These are phyloP conservation scores for Wickerhamomyces sp. DNA, from an alignment of 1,139 yeast species.

Conservation along the genomic window DNA sequence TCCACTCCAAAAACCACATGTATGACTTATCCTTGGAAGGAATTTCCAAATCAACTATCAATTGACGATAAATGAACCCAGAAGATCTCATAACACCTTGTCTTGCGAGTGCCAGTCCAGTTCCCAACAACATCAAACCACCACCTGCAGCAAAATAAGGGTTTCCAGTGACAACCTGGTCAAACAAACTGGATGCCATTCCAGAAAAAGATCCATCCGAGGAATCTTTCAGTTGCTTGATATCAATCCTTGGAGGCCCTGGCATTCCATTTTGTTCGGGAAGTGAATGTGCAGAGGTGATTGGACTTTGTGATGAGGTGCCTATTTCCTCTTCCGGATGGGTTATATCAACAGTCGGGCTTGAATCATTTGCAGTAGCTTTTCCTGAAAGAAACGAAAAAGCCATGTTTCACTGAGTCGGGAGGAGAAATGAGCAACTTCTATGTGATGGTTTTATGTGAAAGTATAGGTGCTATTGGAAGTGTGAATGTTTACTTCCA, in stretches of 20 bases:
- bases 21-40: constrained; percentile 93
- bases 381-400: constrained; percentile 4
- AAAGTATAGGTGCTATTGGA: too few species aligned
- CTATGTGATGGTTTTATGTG: too few species aligned
- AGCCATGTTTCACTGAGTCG: not conserved
- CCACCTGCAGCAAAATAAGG: constrained; percentile 98
- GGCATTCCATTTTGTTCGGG: not conserved
- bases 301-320: constrained; percentile 7
- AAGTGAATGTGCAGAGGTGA: constrained; percentile 1
- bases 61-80: constrained; percentile 67
- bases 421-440: not conserved
- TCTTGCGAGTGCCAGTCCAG: constrained; percentile 74
- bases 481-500: too few species aligned
- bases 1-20: constrained; percentile 95
- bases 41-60: constrained; percentile 88
- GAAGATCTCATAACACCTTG: constrained; percentile 63
- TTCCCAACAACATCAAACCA: constrained; percentile 91
- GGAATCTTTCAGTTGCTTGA: constrained; percentile 15
- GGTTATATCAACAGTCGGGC: not conserved
- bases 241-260: constrained; percentile 14
- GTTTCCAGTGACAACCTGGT: constrained; percentile 61
- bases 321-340: not conserved
- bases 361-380: not conserved
- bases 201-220: constrained; percentile 18
- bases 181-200: constrained; percentile 18